These are phyloP conservation scores for Tetrahymena thermophila DNA, from an alignment of 73 alveolate genomes.

Conservation along the genomic window DNA sequence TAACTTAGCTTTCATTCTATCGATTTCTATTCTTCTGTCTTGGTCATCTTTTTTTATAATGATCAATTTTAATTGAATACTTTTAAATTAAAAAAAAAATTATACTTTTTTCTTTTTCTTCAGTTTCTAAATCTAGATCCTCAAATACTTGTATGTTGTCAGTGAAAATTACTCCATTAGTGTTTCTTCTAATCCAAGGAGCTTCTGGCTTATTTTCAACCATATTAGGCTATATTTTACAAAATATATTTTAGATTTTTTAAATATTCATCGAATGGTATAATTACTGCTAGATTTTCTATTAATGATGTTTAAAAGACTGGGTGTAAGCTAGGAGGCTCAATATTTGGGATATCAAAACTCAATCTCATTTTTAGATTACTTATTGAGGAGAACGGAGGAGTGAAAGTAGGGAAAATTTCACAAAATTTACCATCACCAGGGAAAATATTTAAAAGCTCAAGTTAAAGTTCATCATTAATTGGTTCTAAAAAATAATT, in stretches of 20 bases:
- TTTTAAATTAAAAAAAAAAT: background rate
- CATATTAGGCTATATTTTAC: slow-evolving; percentile 8
- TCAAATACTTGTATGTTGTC: slow-evolving; percentile 44
- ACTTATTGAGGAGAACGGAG: background rate
- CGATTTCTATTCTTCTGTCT: background rate
- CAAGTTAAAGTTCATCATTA: slow-evolving; percentile 23
- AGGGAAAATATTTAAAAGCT: slow-evolving; percentile 31
- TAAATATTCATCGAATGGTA: background rate
- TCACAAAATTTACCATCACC: background rate
- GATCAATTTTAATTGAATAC: background rate
- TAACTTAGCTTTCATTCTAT: slow-evolving; percentile 13
- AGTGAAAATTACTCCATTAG: slow-evolving; percentile 36
- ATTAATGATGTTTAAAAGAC: slow-evolving; percentile 17
- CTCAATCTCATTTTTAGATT: slow-evolving; percentile 24
- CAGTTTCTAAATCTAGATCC: slow-evolving; percentile 24
- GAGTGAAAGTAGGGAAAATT: slow-evolving; percentile 1
- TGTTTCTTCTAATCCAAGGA: slow-evolving; percentile 52
- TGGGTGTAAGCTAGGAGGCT: slow-evolving; percentile 37
- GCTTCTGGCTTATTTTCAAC: slow-evolving; percentile 58
- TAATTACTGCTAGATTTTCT: slow-evolving; percentile 21
- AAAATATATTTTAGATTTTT: background rate
- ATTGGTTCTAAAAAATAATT: slow-evolving; percentile 11
- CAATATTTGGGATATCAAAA: slow-evolving; percentile 32
- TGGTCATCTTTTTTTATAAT: background rate
- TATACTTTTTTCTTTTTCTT: slow-evolving; percentile 15